Conservation (phyloP, 805 yeast species). For the Lipomyces chichibuensis region DNA sequence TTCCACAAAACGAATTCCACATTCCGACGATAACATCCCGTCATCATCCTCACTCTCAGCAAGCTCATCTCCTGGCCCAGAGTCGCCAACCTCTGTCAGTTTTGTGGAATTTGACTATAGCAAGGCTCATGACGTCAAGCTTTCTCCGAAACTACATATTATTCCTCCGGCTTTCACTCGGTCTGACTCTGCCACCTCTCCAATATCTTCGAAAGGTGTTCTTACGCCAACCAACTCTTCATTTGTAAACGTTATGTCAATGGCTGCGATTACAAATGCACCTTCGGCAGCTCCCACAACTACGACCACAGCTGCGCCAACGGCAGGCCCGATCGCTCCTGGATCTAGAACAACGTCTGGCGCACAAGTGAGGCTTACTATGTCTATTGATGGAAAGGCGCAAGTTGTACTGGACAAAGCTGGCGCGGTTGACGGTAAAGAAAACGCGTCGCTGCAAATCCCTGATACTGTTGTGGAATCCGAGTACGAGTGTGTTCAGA, state of each 20-base stretch:
- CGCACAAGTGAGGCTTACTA: constrained; percentile 36
- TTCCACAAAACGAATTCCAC: background rate
- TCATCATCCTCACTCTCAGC: constrained; percentile 10
- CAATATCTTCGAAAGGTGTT: constrained; percentile 15
- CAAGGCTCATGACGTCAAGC: background rate
- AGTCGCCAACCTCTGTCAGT: background rate
- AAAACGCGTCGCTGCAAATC: constrained; percentile 6
- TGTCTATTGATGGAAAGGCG: constrained; percentile 49
- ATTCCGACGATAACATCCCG: background rate
- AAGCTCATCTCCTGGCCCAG: constrained; percentile 5
- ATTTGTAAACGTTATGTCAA: constrained; percentile 24
- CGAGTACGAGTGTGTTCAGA: constrained; percentile 33
- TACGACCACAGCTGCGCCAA: background rate
- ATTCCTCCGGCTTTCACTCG: background rate
- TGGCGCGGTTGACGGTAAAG: constrained; percentile 5
- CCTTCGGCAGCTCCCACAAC: background rate
- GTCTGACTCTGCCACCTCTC: background rate
- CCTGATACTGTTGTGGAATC: constrained; percentile 2
- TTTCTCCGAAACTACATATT: background rate
- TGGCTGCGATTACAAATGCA: constrained; percentile 11
- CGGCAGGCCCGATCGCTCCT: background rate
- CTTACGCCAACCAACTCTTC: constrained; percentile 21
- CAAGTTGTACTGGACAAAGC: constrained; percentile 40
- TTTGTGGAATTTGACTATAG: background rate
- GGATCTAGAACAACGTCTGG: constrained; percentile 7